Evolutionary conservation across 306 rosid species (phyloP).

Genomic region (Trichosanthes truncata): DNA sequence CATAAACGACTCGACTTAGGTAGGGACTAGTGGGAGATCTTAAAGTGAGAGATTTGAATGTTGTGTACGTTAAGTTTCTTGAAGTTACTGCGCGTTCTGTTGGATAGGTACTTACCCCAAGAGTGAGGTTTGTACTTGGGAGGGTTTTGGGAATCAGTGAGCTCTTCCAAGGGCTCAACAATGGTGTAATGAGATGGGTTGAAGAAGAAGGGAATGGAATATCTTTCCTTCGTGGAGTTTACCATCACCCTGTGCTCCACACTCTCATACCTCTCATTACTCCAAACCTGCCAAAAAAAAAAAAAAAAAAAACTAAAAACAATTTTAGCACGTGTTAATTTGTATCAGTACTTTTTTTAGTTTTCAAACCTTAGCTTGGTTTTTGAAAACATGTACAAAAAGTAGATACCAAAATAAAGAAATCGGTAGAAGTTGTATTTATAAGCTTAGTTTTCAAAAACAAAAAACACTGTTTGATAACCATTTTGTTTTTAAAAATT

Average conservation of each 20-base stretch:
- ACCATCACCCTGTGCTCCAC: constrained; percentile 54
- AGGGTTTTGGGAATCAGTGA: constrained; percentile 27
- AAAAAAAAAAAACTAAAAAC: no score
- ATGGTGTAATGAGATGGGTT: constrained; percentile 45
- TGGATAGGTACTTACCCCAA: constrained; percentile 44
- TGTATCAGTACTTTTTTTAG: no score
- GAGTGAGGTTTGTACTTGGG: constrained; percentile 35
- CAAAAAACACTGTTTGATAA: no score
- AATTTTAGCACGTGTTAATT: no score
- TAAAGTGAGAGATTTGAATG: constrained; percentile 37
- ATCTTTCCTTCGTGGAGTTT: constrained; percentile 38
- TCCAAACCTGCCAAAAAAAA: constrained; percentile 42
- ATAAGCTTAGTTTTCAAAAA: no score
- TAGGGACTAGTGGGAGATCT: not conserved
- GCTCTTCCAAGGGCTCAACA: constrained; percentile 37
- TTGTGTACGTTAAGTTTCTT: constrained; percentile 36
- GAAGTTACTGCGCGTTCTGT: constrained; percentile 27
- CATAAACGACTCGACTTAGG: not conserved
- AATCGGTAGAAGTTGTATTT: no score
- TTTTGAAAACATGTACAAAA: no score
- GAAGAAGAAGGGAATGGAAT: constrained; percentile 44
- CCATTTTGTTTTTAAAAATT: no score
- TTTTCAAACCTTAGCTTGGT: no score
- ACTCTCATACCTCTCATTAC: constrained; percentile 54
- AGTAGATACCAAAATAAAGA: no score